Conservation (phyloP, 2,329 filamentous ascomycete species). For the Zasmidium citrigriseum region DNA sequence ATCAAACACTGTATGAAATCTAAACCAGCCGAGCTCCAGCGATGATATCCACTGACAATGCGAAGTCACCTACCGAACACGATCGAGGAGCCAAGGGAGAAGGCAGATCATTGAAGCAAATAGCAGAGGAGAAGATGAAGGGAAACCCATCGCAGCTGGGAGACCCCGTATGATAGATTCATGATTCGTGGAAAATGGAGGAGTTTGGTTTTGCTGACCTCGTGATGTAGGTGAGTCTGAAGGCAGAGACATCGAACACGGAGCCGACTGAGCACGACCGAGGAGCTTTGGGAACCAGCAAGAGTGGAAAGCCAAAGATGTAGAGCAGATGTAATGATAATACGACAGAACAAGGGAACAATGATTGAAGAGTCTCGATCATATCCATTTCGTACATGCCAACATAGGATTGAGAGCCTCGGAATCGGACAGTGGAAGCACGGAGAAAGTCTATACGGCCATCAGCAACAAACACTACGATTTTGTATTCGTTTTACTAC, state of each 20-base stretch:
- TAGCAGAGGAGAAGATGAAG: slow-evolving; percentile 29
- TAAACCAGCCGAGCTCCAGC: too few species aligned
- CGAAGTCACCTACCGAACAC: slow-evolving; percentile 18
- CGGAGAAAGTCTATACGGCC: too few species aligned
- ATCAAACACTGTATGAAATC: slow-evolving; percentile 27
- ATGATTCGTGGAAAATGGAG: too few species aligned
- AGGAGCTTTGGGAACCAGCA: slow-evolving; percentile 28
- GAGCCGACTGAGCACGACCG: slow-evolving; percentile 37
- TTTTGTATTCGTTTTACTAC: too few species aligned
- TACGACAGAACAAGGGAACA: not conserved
- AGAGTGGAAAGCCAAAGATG: slow-evolving; percentile 36
- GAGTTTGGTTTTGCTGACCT: too few species aligned
- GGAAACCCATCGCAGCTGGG: slow-evolving; percentile 37
- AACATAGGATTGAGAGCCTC: not conserved
- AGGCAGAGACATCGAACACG: slow-evolving; percentile 37
- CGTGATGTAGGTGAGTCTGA: too few species aligned
- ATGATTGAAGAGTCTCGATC: not conserved
- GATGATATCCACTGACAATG: too few species aligned
- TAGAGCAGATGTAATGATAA: slow-evolving; percentile 8
- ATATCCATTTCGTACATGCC: too few species aligned
- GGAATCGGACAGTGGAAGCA: too few species aligned
- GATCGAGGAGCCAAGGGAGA: slow-evolving; percentile 15
- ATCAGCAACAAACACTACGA: too few species aligned
- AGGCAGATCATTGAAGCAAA: slow-evolving; percentile 24
- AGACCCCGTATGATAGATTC: slow-evolving; percentile 38